Evolutionary conservation across 2,329 filamentous ascomycete species (phyloP), one percentile per base, ranked within the genome.

Genomic region (Dichotomopilus funicola): DNA sequence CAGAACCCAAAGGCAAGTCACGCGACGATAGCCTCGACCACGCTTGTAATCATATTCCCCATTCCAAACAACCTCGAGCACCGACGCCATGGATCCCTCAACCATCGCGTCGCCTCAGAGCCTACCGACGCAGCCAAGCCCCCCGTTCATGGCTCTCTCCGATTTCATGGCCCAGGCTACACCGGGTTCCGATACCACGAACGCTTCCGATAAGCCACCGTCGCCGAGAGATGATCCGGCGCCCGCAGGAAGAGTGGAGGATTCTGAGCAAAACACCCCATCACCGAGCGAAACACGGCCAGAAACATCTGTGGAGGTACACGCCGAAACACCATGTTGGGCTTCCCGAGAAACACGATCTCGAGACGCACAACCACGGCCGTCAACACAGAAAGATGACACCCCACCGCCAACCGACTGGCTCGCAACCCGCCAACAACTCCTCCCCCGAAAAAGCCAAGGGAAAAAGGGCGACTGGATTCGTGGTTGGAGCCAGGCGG

Each of bases 401-500:
- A 34, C 52, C 5, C 46, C 56, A 8, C 49, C 56, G 8, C 45
- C 51, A 6, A 42, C 49, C 19, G 57, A 65, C 56, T 66, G 64
- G 64, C 56, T 60, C 6, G 56, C 59, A 6, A 64, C 57, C 1
- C 57, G 64, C 31, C 57, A 55, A 8, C 63, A 64, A 47, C 59
- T 64, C 6, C 56, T 63, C n/a, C 63, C 64, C 1, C 58, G 61
- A 11, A 55, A 46, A 34, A 61, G 61, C 31, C 56, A 61, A 41
- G 62, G 62, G 41, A 64, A 58, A 11, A 64, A 63, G 47, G 62
- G 58, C 19, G 62, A 65, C 38, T 65, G 62, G 62, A 62, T 66
- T 33, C 59, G 61, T 31, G 62, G 63, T 43, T 66, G 64, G 64
- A 65, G 63, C 49, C 53, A 61, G 10, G 59, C 55, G 11, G 62